Percentiles rank a stretch among this genome's conserved stretches.
These are phyloP conservation scores for Fusarium lyarnte DNA, from an alignment of 2,329 filamentous ascomycete genomes.

Conservation along the genomic window DNA sequence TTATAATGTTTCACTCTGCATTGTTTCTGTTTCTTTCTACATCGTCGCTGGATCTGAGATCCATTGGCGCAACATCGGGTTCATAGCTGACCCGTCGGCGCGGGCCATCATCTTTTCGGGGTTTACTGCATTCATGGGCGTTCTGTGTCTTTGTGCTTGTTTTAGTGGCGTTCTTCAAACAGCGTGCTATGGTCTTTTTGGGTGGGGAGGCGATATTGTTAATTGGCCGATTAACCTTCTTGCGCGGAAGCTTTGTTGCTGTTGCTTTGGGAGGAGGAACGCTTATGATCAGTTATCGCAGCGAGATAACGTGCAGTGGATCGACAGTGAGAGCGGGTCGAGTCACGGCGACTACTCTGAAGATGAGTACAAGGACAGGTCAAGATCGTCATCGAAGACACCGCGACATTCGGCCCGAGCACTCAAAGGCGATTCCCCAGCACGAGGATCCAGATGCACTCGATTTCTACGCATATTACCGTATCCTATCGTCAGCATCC, in stretches of 20 bases:
- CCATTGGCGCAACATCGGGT: constrained; percentile 49
- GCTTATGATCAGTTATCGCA: constrained; percentile 20
- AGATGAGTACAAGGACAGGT: constrained; percentile 26
- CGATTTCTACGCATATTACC: constrained; percentile 19
- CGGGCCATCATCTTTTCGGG: constrained; percentile 48
- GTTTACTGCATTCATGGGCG: constrained; percentile 41
- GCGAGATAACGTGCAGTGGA: not conserved
- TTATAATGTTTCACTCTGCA: constrained; percentile 38
- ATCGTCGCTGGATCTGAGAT: constrained; percentile 48
- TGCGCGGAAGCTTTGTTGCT: constrained; percentile 4
- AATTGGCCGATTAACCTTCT: constrained; percentile 41
- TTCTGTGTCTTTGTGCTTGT: constrained; percentile 28
- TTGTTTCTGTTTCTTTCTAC: constrained; percentile 47
- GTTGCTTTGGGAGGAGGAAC: constrained; percentile 1
- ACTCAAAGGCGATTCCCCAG: not conserved
- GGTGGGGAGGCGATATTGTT: constrained; percentile 43
- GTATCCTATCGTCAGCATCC: constrained; percentile 37
- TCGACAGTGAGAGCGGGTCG: not conserved
- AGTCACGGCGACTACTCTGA: not conserved
- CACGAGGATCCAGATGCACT: not conserved
- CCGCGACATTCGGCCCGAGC: not conserved
- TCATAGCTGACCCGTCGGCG: constrained; percentile 47
- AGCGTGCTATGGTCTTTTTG: constrained; percentile 40
- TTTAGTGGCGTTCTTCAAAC: constrained; percentile 42
- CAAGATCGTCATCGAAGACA: not conserved